Percentiles rank a stretch among this genome's conserved stretches.
Evolutionary conservation across 2,329 filamentous ascomycete genomes (phyloP).

Genomic region (Curvularia hawaiiensis): DNA sequence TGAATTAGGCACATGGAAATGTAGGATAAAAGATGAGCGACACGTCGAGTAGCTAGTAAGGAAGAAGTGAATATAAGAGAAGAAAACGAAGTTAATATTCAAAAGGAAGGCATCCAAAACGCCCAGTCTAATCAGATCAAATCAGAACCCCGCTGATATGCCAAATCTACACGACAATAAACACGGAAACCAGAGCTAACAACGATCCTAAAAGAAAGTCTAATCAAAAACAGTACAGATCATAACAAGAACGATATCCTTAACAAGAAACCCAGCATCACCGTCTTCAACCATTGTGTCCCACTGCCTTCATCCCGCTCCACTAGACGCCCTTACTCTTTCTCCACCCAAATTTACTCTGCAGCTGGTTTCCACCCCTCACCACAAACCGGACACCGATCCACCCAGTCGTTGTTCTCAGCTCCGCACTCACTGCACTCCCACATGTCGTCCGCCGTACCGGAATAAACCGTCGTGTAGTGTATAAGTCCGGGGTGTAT

Average conservation of each 20-base stretch:
- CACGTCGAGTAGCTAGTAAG: conserved; percentile 37
- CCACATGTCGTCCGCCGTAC: conserved; percentile 16
- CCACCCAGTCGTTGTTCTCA: conserved; percentile 9
- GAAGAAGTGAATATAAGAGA: not conserved
- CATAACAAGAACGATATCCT: not conserved
- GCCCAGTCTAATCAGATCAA: not conserved
- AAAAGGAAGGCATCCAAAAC: not conserved
- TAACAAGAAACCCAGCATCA: not conserved
- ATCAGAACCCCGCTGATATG: not conserved
- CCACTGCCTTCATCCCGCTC: not conserved
- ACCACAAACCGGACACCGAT: conserved; percentile 13
- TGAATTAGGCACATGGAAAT: conserved; percentile 49
- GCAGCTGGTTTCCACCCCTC: conserved; percentile 1
- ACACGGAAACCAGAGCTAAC: not conserved
- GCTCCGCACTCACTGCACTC: conserved; percentile 17
- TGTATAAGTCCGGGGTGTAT: not conserved
- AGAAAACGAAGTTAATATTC: not conserved
- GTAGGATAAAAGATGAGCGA: not conserved
- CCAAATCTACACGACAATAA: not conserved
- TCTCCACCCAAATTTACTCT: not conserved
- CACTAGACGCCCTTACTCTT: not conserved
- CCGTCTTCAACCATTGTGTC: not conserved
- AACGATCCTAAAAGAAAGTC: no score
- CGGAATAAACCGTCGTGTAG: not conserved
- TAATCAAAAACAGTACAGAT: not conserved